A percentile compares a stretch with the other conserved stretches of the same genome.
Conservation (phyloP, 768 basidiomycete genomes). For the Tremella mesenterica region DNA sequence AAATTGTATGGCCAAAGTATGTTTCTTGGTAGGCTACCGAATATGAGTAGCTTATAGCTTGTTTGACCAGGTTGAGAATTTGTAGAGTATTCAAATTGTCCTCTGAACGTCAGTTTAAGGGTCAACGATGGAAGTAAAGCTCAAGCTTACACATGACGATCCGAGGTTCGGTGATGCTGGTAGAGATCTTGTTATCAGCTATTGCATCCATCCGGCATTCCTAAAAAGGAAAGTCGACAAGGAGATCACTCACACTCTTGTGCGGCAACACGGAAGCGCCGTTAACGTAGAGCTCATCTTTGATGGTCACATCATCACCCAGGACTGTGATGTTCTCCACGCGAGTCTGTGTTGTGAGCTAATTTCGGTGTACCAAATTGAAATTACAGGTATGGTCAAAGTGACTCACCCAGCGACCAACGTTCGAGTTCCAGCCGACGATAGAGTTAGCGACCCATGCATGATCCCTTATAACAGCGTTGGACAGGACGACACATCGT, state of each 20-base stretch:
- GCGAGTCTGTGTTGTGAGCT: constrained; percentile 39
- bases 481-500: constrained; percentile 49
- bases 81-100: neutral
- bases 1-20: too few species aligned
- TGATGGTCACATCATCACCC: constrained; percentile 49
- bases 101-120: neutral
- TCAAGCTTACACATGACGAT: constrained; percentile 42
- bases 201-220: neutral
- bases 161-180: constrained; percentile 43
- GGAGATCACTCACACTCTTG: constrained; percentile 40
- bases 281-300: constrained; percentile 49
- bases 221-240: neutral
- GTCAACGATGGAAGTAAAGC: neutral
- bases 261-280: constrained; percentile 46
- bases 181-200: constrained; percentile 31
- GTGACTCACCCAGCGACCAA: constrained; percentile 44
- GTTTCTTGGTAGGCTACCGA: too few species aligned
- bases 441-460: constrained; percentile 49
- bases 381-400: neutral
- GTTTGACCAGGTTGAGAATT: too few species aligned
- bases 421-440: constrained; percentile 47
- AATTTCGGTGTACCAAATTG: neutral
- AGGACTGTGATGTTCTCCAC: constrained; percentile 48
- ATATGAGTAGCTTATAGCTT: too few species aligned
- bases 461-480: constrained; percentile 48